Percentiles rank a stretch among this genome's conserved stretches.
These are phyloP conservation scores for Aspergillus spinulosporus DNA, from an alignment of 2,329 filamentous ascomycete genomes.

Conservation along the genomic window DNA sequence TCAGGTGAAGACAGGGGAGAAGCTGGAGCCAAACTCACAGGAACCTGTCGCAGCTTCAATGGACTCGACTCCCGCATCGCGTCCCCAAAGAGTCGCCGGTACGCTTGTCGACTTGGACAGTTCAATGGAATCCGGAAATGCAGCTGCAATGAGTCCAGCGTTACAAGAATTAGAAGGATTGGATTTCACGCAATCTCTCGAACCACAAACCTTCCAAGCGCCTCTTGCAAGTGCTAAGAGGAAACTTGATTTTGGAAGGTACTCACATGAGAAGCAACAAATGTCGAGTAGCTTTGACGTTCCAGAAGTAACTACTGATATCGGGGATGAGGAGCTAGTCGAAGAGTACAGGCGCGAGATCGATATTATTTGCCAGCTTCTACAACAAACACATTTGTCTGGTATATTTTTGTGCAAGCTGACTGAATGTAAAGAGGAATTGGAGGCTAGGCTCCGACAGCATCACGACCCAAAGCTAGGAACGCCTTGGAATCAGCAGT, in stretches of 20 bases:
- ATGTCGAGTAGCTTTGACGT: background rate
- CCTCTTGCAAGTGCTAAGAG: background rate
- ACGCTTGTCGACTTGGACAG: slow-evolving; percentile 25
- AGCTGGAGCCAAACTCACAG: background rate
- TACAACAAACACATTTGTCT: slow-evolving; percentile 18
- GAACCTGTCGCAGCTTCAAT: background rate
- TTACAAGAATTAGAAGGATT: slow-evolving; percentile 26
- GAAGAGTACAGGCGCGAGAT: slow-evolving; percentile 19
- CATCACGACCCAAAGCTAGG: background rate
- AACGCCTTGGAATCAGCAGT: background rate
- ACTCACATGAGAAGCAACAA: background rate
- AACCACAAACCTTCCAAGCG: background rate
- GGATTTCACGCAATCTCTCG: slow-evolving; percentile 18
- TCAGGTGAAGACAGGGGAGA: background rate
- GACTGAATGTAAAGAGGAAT: slow-evolving; percentile 20
- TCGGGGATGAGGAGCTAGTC: background rate
- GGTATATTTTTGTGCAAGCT: slow-evolving; percentile 14
- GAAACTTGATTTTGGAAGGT: background rate
- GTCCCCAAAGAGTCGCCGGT: background rate
- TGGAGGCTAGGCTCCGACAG: slow-evolving; percentile 17
- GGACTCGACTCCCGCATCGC: background rate
- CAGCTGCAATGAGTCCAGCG: slow-evolving; percentile 18
- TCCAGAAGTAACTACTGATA: background rate
- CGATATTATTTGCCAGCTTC: slow-evolving; percentile 23
- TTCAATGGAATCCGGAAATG: slow-evolving; percentile 12